Evolutionary conservation across 306 rosid genomes (phyloP).

Genomic region (Lathyrus oleraceus): DNA sequence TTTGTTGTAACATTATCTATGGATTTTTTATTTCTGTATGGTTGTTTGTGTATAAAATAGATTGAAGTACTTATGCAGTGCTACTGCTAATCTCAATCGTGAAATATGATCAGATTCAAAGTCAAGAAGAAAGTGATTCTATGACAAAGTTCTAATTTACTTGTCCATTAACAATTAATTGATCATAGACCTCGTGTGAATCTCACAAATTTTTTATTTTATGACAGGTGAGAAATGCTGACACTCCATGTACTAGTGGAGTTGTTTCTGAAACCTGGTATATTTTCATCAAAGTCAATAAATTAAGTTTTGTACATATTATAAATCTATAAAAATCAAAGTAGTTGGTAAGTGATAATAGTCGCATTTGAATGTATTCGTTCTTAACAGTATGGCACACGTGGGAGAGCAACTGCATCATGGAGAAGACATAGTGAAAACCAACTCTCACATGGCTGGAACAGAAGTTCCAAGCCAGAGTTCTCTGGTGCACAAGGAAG

Average conservation of each 20-base stretch:
- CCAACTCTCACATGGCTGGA: constrained; percentile 37
- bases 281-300: constrained; percentile 36
- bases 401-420: constrained; percentile 34
- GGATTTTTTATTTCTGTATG: background rate
- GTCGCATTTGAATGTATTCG: constrained; percentile 12
- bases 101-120: background rate
- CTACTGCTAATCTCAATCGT: no score
- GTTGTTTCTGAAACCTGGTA: constrained; percentile 53
- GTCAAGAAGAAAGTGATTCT: background rate
- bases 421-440: constrained; percentile 26
- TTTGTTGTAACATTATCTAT: background rate
- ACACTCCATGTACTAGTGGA: constrained; percentile 34
- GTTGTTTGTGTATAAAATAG: background rate
- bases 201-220: constrained; percentile 31
- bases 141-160: background rate
- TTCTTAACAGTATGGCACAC: constrained; percentile 42
- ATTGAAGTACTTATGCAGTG: background rate
- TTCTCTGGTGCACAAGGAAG: constrained; percentile 31
- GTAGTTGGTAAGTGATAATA: background rate
- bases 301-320: background rate
- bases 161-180: constrained; percentile 14
- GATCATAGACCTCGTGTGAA: constrained; percentile 8
- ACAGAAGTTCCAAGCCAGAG: constrained; percentile 37
- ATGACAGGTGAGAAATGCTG: constrained; percentile 44
- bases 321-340: constrained; percentile 10